phyloP scores from a whole-genome alignment of 495 filamentous ascomycete species.

The Rhizodiscina lignyota region DNA sequence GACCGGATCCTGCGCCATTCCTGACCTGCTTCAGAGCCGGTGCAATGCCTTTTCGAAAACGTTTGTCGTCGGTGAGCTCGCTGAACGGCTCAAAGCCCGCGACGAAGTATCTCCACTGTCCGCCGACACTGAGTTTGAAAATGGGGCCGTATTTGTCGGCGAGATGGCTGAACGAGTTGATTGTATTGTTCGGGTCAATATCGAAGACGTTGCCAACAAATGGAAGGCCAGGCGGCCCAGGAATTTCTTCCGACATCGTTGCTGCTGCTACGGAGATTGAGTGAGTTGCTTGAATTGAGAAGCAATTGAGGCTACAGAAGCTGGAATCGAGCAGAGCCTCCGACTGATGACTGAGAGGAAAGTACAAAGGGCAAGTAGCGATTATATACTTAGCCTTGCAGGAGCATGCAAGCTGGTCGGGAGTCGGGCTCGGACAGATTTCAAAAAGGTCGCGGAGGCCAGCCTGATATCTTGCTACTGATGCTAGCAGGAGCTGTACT shows the following conservation, averaged over 20 bases:
- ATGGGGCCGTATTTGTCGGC: conserved; percentile 7
- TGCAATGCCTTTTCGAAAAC: conserved; percentile 10
- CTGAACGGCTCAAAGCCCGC: background rate
- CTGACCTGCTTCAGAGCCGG: conserved; percentile 35
- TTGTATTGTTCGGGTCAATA: conserved; percentile 8
- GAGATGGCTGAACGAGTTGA: conserved; percentile 4
- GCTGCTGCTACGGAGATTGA: no score
- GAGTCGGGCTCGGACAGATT: no score
- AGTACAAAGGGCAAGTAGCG: no score
- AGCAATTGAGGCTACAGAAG: no score
- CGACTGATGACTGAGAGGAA: no score
- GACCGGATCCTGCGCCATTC: conserved; percentile 43
- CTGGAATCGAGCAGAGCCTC: no score
- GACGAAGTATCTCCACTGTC: background rate
- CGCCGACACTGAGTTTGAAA: background rate
- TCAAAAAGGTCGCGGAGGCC: no score
- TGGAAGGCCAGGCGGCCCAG: conserved; percentile 3
- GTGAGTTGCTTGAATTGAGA: no score
- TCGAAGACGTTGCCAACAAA: conserved; percentile 10
- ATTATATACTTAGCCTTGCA: no score
- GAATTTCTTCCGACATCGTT: conserved; percentile 2
- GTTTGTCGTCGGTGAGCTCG: background rate
- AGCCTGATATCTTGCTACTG: no score
- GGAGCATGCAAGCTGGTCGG: no score
- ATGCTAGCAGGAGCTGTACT: no score